Evolutionary conservation across 208 protist genomes (phyloP).

Genomic region (Entamoeba histolytica): DNA sequence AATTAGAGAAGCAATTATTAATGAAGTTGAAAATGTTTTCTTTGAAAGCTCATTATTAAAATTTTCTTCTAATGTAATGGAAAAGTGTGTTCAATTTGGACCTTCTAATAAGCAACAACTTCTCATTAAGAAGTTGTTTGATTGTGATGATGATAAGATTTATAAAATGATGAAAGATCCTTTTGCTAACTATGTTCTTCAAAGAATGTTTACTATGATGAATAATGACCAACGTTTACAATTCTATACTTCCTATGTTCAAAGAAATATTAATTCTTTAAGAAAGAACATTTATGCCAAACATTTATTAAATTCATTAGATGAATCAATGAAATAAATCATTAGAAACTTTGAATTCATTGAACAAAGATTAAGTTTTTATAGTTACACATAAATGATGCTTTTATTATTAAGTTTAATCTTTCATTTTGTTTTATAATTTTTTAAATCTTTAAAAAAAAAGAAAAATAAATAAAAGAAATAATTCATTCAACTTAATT

Average conservation of each 20-base stretch:
- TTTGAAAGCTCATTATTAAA: not conserved
- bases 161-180: not conserved
- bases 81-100: not conserved
- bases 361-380: too few relatives aligned
- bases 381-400: too few relatives aligned
- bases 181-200: slow-evolving; percentile 3
- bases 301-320: not conserved
- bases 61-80: slow-evolving; percentile 1
- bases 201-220: not conserved
- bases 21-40: not conserved
- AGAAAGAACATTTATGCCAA: not conserved
- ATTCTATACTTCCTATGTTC: not conserved
- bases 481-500: not conserved
- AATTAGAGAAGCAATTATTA: not conserved
- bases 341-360: too few relatives aligned
- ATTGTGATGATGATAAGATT: not conserved
- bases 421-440: too few relatives aligned
- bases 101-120: not conserved
- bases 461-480: too few relatives aligned
- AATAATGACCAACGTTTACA: not conserved
- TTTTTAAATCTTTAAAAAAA: too few relatives aligned
- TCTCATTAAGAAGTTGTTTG: not conserved
- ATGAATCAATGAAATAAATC: not conserved
- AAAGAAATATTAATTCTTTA: not conserved
- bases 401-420: too few relatives aligned